Percentiles rank a stretch among this genome's conserved stretches.
phyloP scores from a whole-genome alignment of 139 green algal genomes.

The Nannochloris sp. region DNA sequence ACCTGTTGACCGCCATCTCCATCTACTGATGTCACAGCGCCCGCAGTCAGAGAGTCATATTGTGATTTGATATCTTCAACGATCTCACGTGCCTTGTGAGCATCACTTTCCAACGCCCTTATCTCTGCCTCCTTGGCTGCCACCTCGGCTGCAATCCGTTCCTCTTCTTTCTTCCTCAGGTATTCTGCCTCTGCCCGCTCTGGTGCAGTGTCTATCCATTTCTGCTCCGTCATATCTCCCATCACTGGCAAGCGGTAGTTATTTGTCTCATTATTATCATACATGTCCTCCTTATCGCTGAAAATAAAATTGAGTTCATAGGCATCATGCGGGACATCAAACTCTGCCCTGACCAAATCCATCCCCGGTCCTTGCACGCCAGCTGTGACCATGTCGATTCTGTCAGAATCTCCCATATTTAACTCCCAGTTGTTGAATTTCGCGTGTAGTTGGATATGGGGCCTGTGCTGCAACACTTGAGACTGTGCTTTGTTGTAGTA shows the following conservation, averaged over 20 bases:
- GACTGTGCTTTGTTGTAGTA: slow-evolving; percentile 62
- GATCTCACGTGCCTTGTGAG: slow-evolving; percentile 7
- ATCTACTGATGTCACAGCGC: background rate
- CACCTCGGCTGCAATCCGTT: slow-evolving; percentile 13
- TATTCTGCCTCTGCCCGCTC: slow-evolving; percentile 27
- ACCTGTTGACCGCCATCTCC: background rate
- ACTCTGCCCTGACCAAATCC: slow-evolving; percentile 38
- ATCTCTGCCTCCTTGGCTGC: slow-evolving; percentile 23
- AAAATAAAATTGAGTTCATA: slow-evolving; percentile 80
- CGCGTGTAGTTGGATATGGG: slow-evolving; percentile 38
- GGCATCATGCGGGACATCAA: slow-evolving; percentile 40
- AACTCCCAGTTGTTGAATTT: slow-evolving; percentile 71
- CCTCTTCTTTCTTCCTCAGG: slow-evolving; percentile 3
- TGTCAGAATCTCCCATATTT: slow-evolving; percentile 16
- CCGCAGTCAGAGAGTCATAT: slow-evolving; percentile 16
- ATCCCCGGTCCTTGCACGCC: slow-evolving; percentile 21
- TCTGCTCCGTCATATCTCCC: slow-evolving; percentile 37
- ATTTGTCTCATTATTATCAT: slow-evolving; percentile 44
- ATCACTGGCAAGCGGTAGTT: slow-evolving; percentile 45
- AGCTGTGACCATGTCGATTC: slow-evolving; percentile 37
- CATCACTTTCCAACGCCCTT: background rate
- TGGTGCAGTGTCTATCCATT: slow-evolving; percentile 37
- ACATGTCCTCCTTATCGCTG: slow-evolving; percentile 42
- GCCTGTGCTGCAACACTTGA: slow-evolving; percentile 37
- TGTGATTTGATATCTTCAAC: slow-evolving; percentile 28